These are phyloP conservation scores for Eimeria praecox DNA, from an alignment of 169 alveolate genomes.

Conservation along the genomic window DNA sequence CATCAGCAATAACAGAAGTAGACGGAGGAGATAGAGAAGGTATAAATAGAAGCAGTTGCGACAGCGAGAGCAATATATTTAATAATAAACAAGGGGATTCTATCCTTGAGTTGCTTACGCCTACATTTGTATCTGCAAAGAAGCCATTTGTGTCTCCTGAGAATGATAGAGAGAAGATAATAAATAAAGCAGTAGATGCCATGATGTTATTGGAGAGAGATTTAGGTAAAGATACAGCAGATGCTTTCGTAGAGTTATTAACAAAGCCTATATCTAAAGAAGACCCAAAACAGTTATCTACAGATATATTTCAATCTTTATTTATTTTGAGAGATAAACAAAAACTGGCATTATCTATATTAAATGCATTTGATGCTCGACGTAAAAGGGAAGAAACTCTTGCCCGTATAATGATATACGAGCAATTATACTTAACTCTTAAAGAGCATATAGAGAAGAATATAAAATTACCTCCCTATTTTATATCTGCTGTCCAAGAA, in stretches of 20 bases:
- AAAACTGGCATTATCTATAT: background rate
- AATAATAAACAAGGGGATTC: background rate
- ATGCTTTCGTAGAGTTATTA: background rate
- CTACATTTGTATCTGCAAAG: background rate
- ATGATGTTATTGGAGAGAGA: background rate
- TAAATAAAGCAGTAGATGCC: background rate
- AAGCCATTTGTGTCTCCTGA: background rate
- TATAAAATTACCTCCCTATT: background rate
- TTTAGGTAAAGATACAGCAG: background rate
- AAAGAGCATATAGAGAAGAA: background rate
- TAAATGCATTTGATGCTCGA: background rate
- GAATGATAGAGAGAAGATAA: background rate
- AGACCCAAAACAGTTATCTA: background rate
- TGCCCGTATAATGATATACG: background rate
- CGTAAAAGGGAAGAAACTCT: background rate
- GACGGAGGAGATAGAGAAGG: background rate
- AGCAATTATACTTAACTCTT: background rate
- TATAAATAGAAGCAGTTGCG: background rate
- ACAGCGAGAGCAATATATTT: no score
- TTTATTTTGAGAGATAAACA: background rate
- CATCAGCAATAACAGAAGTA: no score
- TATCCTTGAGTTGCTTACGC: background rate
- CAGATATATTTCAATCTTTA: background rate
- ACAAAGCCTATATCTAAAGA: conserved; percentile 11
- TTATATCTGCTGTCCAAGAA: background rate